Conservation (phyloP, 331 rosid genomes). For the Rhamnella rubrinervis region DNA sequence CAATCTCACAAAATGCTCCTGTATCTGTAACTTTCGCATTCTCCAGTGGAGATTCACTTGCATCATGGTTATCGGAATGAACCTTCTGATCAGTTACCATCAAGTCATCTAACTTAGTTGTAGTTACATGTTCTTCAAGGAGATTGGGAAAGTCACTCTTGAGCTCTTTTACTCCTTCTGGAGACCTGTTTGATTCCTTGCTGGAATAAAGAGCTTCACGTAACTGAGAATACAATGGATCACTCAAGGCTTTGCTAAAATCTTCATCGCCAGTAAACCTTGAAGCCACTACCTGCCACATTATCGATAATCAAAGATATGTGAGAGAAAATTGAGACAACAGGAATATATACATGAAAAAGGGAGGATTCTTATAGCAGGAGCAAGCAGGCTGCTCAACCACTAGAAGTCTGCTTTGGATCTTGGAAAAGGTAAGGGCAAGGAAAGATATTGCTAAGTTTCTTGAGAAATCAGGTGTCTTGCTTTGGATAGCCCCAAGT, state of each 20-base stretch:
- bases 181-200: slow-evolving; percentile 26
- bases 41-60: slow-evolving; percentile 19
- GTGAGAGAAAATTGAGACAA: slow-evolving; percentile 10
- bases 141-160: slow-evolving; percentile 17
- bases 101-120: slow-evolving; percentile 13
- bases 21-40: slow-evolving; percentile 17
- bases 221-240: slow-evolving; percentile 51
- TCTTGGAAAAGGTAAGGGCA: background rate
- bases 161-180: slow-evolving; percentile 26
- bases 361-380: slow-evolving; percentile 7
- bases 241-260: slow-evolving; percentile 60
- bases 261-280: slow-evolving; percentile 48
- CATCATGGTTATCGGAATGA: slow-evolving; percentile 12
- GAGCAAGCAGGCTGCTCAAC: background rate
- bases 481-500: background rate
- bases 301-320: slow-evolving; percentile 11
- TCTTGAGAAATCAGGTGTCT: background rate
- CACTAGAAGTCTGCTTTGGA: background rate
- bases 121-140: slow-evolving; percentile 30
- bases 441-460: background rate
- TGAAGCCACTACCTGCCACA: slow-evolving; percentile 69
- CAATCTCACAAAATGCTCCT: slow-evolving; percentile 49
- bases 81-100: slow-evolving; percentile 26
- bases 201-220: slow-evolving; percentile 46
- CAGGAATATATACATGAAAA: slow-evolving; percentile 1